A percentile compares a stretch with the other conserved stretches of the same genome.
These are phyloP conservation scores for Boletellus sp. DNA, from an alignment of 768 basidiomycete species.

Conservation along the genomic window DNA sequence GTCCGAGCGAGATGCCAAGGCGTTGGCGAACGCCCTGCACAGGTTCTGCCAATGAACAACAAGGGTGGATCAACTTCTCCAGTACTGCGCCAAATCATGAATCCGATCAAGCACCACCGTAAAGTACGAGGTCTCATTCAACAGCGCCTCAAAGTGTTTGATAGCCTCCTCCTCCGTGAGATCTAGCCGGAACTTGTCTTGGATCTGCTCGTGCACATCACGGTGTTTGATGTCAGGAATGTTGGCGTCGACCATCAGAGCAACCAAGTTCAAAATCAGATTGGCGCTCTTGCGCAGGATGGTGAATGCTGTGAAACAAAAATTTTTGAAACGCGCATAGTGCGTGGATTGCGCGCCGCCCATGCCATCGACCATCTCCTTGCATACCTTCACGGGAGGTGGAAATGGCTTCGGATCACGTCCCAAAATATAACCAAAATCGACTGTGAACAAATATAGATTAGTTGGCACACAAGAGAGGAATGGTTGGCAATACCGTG, in stretches of 20 bases:
- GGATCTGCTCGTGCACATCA: constrained; percentile 83
- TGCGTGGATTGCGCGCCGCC: constrained; percentile 96
- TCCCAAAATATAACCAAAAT: constrained; percentile 97
- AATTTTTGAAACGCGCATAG: constrained; percentile 92
- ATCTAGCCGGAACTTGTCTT: constrained; percentile 94
- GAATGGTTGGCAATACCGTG: constrained; percentile 59
- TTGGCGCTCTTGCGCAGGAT: constrained; percentile 96
- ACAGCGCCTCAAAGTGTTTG: constrained; percentile 88
- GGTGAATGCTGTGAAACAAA: constrained; percentile 97
- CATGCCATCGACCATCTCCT: constrained; percentile 99
- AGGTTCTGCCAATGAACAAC: constrained; percentile 3
- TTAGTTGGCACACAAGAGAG: constrained; percentile 6
- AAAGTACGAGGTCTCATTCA: constrained; percentile 94
- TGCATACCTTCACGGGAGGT: constrained; percentile 96
- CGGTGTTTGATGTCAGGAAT: constrained; percentile 96
- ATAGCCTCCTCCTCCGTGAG: constrained; percentile 96
- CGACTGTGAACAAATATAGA: constrained; percentile 51
- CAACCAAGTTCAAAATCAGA: constrained; percentile 92
- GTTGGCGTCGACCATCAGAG: constrained; percentile 96
- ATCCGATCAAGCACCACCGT: constrained; percentile 92
- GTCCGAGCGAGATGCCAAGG: too few species aligned
- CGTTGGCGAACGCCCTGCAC: neutral
- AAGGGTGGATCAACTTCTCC: constrained; percentile 56
- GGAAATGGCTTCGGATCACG: constrained; percentile 97
- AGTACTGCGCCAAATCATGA: constrained; percentile 87